Percentiles rank a stretch among this genome's conserved stretches.
These are phyloP conservation scores for Malania oleifera DNA, from an alignment of 164 flowering plant genomes.

Conservation along the genomic window DNA sequence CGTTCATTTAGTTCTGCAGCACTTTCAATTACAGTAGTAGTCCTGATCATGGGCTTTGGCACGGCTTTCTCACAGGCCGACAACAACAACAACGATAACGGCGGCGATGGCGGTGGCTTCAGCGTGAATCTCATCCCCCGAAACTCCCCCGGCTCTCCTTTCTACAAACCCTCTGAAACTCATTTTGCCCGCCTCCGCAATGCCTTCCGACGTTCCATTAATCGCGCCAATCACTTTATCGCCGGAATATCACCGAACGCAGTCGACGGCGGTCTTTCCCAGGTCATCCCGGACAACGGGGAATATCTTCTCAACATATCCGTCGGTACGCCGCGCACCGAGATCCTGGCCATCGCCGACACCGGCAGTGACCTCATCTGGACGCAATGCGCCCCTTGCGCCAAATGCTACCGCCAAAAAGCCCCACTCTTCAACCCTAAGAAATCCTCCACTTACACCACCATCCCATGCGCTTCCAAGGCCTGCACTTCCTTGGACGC, in stretches of 20 bases:
- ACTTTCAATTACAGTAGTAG: no score
- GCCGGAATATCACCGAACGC: not conserved
- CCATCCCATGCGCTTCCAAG: not conserved
- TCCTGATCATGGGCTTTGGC: no score
- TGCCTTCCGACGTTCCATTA: conserved; percentile 27
- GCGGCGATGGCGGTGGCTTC: no score
- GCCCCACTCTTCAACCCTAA: not conserved
- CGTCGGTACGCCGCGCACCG: not conserved
- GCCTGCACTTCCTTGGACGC: not conserved
- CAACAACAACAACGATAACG: no score
- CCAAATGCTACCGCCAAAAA: not conserved
- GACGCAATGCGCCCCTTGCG: not conserved
- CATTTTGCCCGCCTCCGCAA: conserved; percentile 12
- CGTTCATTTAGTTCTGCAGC: no score
- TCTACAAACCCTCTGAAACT: conserved; percentile 21
- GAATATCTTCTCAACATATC: not conserved
- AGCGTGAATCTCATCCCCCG: conserved; percentile 39
- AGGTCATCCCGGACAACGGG: not conserved
- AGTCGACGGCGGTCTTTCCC: not conserved
- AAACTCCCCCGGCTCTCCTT: conserved; percentile 40
- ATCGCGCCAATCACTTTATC: conserved; percentile 12
- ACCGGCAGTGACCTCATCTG: conserved; percentile 25
- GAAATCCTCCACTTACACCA: not conserved
- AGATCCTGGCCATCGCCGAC: not conserved
- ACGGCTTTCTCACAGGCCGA: no score